Evolutionary conservation across 202 grass and related monocot genomes (phyloP), one percentile per base, ranked within the genome.

Genomic region (Cymbopogon flexuosus): DNA sequence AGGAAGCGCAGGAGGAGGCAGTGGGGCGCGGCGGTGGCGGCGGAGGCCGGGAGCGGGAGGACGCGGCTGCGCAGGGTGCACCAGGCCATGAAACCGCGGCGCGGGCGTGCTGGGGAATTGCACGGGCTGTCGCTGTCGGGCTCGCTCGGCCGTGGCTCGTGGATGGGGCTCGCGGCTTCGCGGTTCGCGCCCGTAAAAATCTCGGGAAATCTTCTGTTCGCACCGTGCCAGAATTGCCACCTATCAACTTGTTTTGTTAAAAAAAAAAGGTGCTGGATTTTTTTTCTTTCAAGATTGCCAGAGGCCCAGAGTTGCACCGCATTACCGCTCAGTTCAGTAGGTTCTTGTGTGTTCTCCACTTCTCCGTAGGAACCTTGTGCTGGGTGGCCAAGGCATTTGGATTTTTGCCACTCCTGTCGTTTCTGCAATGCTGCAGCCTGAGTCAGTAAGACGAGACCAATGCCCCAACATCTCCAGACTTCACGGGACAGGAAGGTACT

Each of bases 61-160:
- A 83, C 52, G 45, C 73, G 86, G 84, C 84, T 73, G 36, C 88
- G 84, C 68, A 92, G 72, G 58, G 84, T 79, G 85, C 84, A 82
- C 83, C 90, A 82, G 92, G 90, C 88, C 96, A 98, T 98, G 88
- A 76, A 93, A 79, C 31, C 39, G n/a, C 77, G 56, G 72, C 62
- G 62, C 34, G 14, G 34, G 34, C 29, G 37, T 60, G 13, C 14
- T 10, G 43, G 5, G 43, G 64, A 31, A 46, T 49, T 33, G 2
- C 27, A 27, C 27, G 27, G 27, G 27, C 27, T 27, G 27, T 27
- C 27, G 27, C 27, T 27, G 27, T 27, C 27, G 27, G 37, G 65
- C 60, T 6, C 43, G 1, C 18, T 21, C 49, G 29, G 27, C 31
- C 30, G 41, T 1, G 8, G 4, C 41, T 8, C 29, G 46, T 34